These are phyloP conservation scores for Piper betle DNA, from an alignment of 164 flowering plant species.

Conservation along the genomic window DNA sequence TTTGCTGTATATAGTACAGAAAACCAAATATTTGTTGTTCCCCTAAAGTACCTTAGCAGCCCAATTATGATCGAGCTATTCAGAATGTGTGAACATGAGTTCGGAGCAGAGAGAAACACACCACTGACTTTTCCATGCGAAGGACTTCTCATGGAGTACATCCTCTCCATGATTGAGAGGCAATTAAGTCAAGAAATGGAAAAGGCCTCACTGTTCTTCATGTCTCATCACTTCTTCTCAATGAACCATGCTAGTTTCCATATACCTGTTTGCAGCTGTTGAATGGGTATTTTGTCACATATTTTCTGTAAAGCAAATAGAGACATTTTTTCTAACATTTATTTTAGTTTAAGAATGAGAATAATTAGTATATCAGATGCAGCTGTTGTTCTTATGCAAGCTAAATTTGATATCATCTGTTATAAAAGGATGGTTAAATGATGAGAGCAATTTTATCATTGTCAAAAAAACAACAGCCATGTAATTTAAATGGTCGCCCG, in stretches of 20 bases:
- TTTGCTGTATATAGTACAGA: conserved; percentile 16
- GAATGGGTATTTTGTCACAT: not conserved
- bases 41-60: conserved; percentile 7
- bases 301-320: not conserved
- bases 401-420: too few species aligned
- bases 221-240: not conserved
- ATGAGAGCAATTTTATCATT: too few species aligned
- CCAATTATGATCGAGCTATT: conserved; percentile 11
- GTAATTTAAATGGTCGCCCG: too few species aligned
- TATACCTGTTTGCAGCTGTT: not conserved
- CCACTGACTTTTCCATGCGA: conserved; percentile 17
- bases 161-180: conserved; percentile 4
- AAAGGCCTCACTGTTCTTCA: conserved; percentile 9
- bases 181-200: conserved; percentile 5
- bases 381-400: too few species aligned
- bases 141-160: conserved; percentile 8
- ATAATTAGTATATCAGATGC: too few species aligned
- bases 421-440: too few species aligned
- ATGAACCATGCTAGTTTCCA: not conserved
- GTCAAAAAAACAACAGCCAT: too few species aligned
- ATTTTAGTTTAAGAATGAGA: too few species aligned
- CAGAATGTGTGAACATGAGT: conserved; percentile 13
- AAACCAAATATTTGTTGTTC: conserved; percentile 15
- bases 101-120: conserved; percentile 9
- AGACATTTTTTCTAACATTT: too few species aligned